phyloP scores from a whole-genome alignment of 371 early-diverging fungal species.

The Rhizopus arrhizus region DNA sequence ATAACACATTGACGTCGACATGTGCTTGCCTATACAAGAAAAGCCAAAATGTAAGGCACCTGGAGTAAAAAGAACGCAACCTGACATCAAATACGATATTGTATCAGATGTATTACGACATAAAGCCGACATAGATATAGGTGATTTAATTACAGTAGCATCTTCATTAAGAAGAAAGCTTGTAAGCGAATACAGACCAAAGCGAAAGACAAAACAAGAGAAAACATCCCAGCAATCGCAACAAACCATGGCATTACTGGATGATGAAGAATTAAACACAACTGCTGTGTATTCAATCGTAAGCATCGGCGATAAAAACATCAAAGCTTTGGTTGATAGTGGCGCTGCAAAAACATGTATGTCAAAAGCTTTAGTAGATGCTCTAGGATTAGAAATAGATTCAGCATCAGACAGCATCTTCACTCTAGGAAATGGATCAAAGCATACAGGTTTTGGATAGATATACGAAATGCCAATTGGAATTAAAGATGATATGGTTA shows the following conservation, averaged over 20 bases:
- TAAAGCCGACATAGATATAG: conserved; percentile 3
- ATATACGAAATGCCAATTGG: conserved; percentile 6
- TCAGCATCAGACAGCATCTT: neutral
- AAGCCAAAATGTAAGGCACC: no score
- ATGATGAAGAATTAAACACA: conserved; percentile 10
- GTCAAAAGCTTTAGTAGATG: conserved; percentile 5
- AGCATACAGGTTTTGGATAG: conserved; percentile 6
- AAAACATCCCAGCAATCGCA: no score
- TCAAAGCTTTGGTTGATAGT: conserved; percentile 1
- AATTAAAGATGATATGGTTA: neutral
- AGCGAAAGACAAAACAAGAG: neutral
- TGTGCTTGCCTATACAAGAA: no score
- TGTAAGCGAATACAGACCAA: neutral
- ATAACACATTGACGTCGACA: no score
- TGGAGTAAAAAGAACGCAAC: no score
- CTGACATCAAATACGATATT: no score
- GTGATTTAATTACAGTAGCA: neutral
- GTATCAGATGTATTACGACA: neutral
- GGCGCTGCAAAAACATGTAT: conserved; percentile 4
- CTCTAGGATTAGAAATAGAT: neutral
- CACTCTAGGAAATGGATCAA: conserved; percentile 10
- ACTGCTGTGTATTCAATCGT: conserved; percentile 1
- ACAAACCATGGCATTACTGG: neutral
- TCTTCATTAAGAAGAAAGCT: neutral
- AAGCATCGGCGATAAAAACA: no score